phyloP scores from a whole-genome alignment of 805 yeast genomes.

The Hanseniaspora valbyensis region DNA sequence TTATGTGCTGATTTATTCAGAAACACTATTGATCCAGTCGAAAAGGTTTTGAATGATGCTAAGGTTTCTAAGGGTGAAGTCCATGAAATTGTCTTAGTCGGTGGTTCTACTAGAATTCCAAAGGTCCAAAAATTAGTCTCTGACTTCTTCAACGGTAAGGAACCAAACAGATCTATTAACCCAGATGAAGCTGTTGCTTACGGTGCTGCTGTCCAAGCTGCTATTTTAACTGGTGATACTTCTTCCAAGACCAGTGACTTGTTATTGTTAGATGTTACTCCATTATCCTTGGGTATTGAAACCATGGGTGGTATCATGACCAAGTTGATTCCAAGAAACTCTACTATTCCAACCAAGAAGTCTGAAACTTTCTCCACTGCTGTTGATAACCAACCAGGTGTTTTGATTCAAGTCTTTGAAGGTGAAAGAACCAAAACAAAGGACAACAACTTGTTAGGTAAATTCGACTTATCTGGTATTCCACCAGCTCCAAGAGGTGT shows the following conservation, averaged over 20 bases:
- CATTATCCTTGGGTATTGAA: slow-evolving; percentile 96
- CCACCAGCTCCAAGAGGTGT: slow-evolving; percentile 99
- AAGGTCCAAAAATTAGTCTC: slow-evolving; percentile 93
- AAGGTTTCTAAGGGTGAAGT: slow-evolving; percentile 87
- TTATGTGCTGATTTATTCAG: slow-evolving; percentile 92
- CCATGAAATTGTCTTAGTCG: slow-evolving; percentile 90
- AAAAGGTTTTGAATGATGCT: slow-evolving; percentile 87
- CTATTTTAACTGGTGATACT: slow-evolving; percentile 92
- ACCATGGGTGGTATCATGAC: slow-evolving; percentile 99
- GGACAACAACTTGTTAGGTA: slow-evolving; percentile 95
- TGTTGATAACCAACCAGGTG: slow-evolving; percentile 99
- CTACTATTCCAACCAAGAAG: slow-evolving; percentile 97
- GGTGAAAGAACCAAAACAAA: slow-evolving; percentile 97
- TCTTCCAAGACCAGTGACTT: slow-evolving; percentile 96
- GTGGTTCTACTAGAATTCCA: slow-evolving; percentile 99
- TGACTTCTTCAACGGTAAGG: slow-evolving; percentile 97
- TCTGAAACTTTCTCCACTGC: slow-evolving; percentile 96
- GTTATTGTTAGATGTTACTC: slow-evolving; percentile 95
- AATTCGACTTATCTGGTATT: slow-evolving; percentile 90
- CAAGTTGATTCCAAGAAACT: slow-evolving; percentile 96
- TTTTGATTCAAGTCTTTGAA: slow-evolving; percentile 92
- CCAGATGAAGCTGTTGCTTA: slow-evolving; percentile 99
- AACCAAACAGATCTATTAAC: slow-evolving; percentile 95
- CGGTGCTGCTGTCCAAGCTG: slow-evolving; percentile 99
- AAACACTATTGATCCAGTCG: slow-evolving; percentile 91